Base-by-base conservation (phyloP, 495 filamentous ascomycete species). In the Aspergillus homomorphus region DNA sequence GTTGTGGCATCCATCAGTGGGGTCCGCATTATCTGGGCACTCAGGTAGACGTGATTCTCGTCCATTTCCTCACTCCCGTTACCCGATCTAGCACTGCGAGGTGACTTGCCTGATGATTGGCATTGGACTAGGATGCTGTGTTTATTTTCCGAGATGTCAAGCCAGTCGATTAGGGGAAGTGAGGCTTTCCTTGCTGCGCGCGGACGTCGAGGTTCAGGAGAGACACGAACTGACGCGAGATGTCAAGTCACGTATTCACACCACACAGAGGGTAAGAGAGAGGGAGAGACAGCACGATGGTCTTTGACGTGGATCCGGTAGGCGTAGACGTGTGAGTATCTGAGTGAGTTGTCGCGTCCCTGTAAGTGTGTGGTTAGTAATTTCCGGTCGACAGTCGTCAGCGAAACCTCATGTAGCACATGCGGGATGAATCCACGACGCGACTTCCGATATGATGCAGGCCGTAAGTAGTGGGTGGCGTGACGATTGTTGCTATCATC, bases 1-100 rank as follows among this genome's bases (percentile, higher is more conserved):
- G 72, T 73, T 4, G 77, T 76, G 9, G 75, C 75, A 62, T 85
- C 82, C 33, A 65, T 68, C 23, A 85, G 68, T 7, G 82, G 81
- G 45, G 79, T 68, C 48, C 79, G 79, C 54, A 72, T 71, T 15
- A 62, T 65, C 51, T 63, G 59, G 43, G 65, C 51, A 56, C 42
- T 59, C 24, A 53, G 45, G 33, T 38, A 59, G 28, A 21, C 26
- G 41, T 19, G 19, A 33, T 51, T 42, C n/a, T 58, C 53, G 26
- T 65, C 66, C 66, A 65, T 68, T 55, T 24, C 55, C 53, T 52
- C 58, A 26, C 50, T 52, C 58, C 41, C 50, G 56, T 51, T 8
- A 41, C 54, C 56, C 45, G 49, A 45, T 19, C 56, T 58, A 64
- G 49, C 54, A 57, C 51, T 43, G 60, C 24, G 21, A 3, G 19